Percentiles rank a stretch among this genome's conserved stretches.
Conservation (phyloP, 1,284 basidiomycete species). For the Lignosus rhinocerotis region DNA sequence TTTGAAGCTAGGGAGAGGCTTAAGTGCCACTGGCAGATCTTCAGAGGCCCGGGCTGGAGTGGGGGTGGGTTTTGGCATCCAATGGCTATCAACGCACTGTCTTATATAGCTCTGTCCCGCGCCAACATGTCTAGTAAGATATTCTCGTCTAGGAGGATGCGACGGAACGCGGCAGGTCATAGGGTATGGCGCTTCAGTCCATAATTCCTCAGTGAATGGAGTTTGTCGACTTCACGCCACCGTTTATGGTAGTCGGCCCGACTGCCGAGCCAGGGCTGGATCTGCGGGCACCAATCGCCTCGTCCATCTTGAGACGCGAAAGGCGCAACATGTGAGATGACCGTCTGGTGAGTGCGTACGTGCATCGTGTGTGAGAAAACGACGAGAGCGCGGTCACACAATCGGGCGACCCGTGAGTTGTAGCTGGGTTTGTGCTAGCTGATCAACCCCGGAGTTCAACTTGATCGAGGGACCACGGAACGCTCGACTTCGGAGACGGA, state of each 20-base stretch:
- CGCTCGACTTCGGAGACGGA: neutral
- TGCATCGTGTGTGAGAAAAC: constrained; percentile 1
- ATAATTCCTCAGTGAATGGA: neutral
- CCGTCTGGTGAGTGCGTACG: neutral
- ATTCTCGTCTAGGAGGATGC: too few relatives aligned
- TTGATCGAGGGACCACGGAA: neutral
- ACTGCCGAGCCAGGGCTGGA: constrained; percentile 3
- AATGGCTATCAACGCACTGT: neutral
- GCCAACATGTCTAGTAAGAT: neutral
- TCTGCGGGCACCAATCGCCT: neutral
- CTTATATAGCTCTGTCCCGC: neutral
- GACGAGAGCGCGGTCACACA: neutral
- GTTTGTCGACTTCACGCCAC: neutral
- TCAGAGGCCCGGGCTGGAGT: constrained; percentile 1
- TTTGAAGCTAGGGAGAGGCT: too few relatives aligned
- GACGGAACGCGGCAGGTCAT: constrained; percentile 1
- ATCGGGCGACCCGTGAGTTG: neutral
- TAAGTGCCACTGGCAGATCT: too few relatives aligned
- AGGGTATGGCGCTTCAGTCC: neutral
- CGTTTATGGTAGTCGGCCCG: neutral
- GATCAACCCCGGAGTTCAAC: neutral
- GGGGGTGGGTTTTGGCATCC: constrained; percentile 2
- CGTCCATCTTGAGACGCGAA: too few relatives aligned
- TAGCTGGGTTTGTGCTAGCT: neutral
- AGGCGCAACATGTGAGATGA: too few relatives aligned